Base-by-base conservation (phyloP, 1,284 basidiomycete genomes). In the Kalmanozyma brasiliensis region DNA sequence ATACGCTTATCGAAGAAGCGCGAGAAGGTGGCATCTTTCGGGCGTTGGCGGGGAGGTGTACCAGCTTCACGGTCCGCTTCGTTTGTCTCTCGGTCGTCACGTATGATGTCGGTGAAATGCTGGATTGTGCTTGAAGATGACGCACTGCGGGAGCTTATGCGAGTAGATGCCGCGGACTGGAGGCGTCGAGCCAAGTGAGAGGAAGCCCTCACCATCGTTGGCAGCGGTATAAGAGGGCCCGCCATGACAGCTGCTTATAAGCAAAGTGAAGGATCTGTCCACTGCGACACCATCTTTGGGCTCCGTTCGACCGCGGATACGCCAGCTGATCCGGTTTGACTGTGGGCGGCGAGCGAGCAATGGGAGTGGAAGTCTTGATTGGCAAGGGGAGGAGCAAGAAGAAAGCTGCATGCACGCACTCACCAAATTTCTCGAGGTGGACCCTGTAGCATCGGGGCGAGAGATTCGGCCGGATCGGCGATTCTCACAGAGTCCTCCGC, bases 1-100 rank as follows among this genome's bases (percentile, higher is more conserved):
- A 26, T 23, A 17, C 42, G 46, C 34, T 46, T 41, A 32, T 68
- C 59, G 48, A 68, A 68, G 32, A 68, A 68, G 26, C 45, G 59
- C n/a, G 55, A 59, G 22, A 63, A 58, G 23, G 46, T 36, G 9
- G 30, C 22, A 5, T 34, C 14, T 13, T 43, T 30, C 17, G 4
- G 17, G 3, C 17, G 26, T 11, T 24, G 3, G 24, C 17, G 33
- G 32, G 14, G 33, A 10, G 3, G 20, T 4, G 16, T 11, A 1
- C 16, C 14, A 13, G 30, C 24, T 29, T 2, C 8, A 17, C 37
- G 19, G 13, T 49, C 37, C 14, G 8, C 14, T 11, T 49, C 49
- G 8, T 64, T 41, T 17, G 16, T 22, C 16, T 44, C 24, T 13
- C 32, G 34, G 8, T 53, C 23, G 30, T 20, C n/a, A 4, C 23